Base-by-base conservation (phyloP, 352 stramenopile genomes). In the Aphanomyces stellatus region DNA sequence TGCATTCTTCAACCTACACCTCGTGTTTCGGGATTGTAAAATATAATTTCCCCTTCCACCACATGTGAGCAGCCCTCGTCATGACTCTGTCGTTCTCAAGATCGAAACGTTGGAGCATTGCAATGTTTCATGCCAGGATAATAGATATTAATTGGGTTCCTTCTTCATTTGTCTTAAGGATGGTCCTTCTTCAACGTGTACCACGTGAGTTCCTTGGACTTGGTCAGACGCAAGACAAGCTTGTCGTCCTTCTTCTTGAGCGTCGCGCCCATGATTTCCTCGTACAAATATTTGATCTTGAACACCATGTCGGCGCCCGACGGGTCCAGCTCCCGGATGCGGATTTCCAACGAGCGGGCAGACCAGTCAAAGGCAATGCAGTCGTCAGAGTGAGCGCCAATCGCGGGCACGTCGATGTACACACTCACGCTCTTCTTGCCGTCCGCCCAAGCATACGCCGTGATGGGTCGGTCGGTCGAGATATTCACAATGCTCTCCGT, bases 241-340 rank as follows among this genome's bases (percentile, higher is more conserved):
- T 91, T 82, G 69, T 93, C 77, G 64, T 88, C 74, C 66, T 91
- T 91, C 53, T 83, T 82, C 66, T 89, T 91, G 11, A 73, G 88
- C 35, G 90, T 76, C 22, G 43, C 68, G 60, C 88, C 81, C 64
- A 76, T 82, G 69, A 94, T 90, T 63, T 90, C 81, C 35, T 93
- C 84, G 71, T 91, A 83, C 10, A 94, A 79, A 72, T 85, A 87
- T 28, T 73, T 53, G 59, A 93, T 73, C 57, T 72, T 68, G 41
- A 94, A 72, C 63, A 90, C 62, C 24, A 82, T 79, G 19, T 81
- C 90, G 76, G 90, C 88, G 59, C 81, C 80, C 5, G 51, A 48
- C 24, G 51, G 27, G 15, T 93, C 62, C 53, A 76, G 85, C 51
- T 85, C 72, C 30, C 77, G 76, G 59, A 94, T 80, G 62, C 75